A percentile compares a stretch with the other conserved stretches of the same genome.
phyloP scores from a whole-genome alignment of 2,329 filamentous ascomycete species.

The Cryoendolithus antarcticus region DNA sequence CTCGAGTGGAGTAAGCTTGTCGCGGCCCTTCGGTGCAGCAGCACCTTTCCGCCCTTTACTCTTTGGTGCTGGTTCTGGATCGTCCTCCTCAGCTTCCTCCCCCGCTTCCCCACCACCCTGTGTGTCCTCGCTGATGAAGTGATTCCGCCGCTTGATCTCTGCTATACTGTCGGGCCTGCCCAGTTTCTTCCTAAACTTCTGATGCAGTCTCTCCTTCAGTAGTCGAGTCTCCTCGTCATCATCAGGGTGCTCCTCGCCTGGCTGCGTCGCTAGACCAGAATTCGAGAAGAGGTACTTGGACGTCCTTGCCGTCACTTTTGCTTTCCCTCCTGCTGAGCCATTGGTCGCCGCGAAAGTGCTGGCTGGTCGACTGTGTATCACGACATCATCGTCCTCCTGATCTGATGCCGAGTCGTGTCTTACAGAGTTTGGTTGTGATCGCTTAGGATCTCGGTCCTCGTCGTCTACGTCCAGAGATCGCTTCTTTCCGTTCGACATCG shows the following conservation, averaged over 20 bases:
- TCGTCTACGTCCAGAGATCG: too few species aligned
- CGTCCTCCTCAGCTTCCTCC: slow-evolving; percentile 40
- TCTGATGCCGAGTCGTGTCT: too few species aligned
- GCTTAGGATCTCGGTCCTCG: too few species aligned
- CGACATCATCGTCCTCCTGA: too few species aligned
- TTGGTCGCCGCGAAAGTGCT: too few species aligned
- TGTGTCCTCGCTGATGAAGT: slow-evolving; percentile 41
- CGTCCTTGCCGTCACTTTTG: slow-evolving; percentile 36
- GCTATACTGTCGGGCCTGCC: slow-evolving; percentile 72
- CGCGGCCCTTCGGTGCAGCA: slow-evolving; percentile 56
- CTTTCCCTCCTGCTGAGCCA: slow-evolving; percentile 16
- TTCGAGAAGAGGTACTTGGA: slow-evolving; percentile 48
- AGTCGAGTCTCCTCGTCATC: slow-evolving; percentile 42
- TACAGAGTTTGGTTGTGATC: too few species aligned
- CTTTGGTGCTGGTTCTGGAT: slow-evolving; percentile 36
- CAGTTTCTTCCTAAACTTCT: slow-evolving; percentile 79
- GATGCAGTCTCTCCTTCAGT: slow-evolving; percentile 61
- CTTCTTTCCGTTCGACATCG: too few species aligned
- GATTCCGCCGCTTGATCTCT: slow-evolving; percentile 50
- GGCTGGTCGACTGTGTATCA: too few species aligned
- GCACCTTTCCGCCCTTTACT: slow-evolving; percentile 37
- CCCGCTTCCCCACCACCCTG: slow-evolving; percentile 46
- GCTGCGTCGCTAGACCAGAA: slow-evolving; percentile 25
- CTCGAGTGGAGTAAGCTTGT: slow-evolving; percentile 89
- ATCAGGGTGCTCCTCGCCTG: slow-evolving; percentile 25